Percentiles rank a stretch among this genome's conserved stretches.
Conservation (phyloP, 2,329 filamentous ascomycete species). For the Calonectria pseudoturangicola region DNA sequence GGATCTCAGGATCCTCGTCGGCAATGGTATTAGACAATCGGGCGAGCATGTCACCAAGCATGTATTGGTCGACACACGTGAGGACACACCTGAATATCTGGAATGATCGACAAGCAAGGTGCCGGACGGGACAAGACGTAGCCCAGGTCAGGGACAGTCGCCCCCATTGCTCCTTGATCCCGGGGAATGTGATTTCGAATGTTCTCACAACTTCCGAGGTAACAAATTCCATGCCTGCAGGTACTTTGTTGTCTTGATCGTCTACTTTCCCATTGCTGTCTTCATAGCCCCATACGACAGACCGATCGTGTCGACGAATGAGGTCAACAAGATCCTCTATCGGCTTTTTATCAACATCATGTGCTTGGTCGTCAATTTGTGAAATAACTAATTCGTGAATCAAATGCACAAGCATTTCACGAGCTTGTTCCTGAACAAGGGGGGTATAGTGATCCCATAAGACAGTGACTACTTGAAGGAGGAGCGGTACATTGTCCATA, state of each 20-base stretch:
- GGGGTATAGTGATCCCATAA: conserved; percentile 98
- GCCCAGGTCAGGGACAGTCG: conserved; percentile 95
- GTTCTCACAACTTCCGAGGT: conserved; percentile 88
- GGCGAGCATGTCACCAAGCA: conserved; percentile 98
- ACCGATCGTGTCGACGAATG: conserved; percentile 87
- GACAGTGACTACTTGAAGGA: conserved; percentile 93
- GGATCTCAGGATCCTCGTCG: conserved; percentile 94
- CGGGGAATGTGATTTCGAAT: conserved; percentile 88
- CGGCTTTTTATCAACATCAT: conserved; percentile 77
- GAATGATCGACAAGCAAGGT: conserved; percentile 96
- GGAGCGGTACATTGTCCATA: conserved; percentile 86
- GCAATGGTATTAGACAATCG: conserved; percentile 97
- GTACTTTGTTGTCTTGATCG: conserved; percentile 86
- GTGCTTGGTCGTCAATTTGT: conserved; percentile 81
- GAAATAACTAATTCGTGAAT: conserved; percentile 96
- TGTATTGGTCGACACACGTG: conserved; percentile 90
- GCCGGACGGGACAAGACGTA: conserved; percentile 94
- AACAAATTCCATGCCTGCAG: conserved; percentile 89
- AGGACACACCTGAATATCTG: conserved; percentile 97
- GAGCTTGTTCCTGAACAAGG: conserved; percentile 95
- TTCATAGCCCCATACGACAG: conserved; percentile 95
- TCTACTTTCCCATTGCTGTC: conserved; percentile 89
- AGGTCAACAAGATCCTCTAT: conserved; percentile 93
- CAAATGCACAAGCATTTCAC: conserved; percentile 97
- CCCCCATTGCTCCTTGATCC: conserved; percentile 93